phyloP scores from a whole-genome alignment of 2,329 filamentous ascomycete species.

The Aspergillus tamarii region DNA sequence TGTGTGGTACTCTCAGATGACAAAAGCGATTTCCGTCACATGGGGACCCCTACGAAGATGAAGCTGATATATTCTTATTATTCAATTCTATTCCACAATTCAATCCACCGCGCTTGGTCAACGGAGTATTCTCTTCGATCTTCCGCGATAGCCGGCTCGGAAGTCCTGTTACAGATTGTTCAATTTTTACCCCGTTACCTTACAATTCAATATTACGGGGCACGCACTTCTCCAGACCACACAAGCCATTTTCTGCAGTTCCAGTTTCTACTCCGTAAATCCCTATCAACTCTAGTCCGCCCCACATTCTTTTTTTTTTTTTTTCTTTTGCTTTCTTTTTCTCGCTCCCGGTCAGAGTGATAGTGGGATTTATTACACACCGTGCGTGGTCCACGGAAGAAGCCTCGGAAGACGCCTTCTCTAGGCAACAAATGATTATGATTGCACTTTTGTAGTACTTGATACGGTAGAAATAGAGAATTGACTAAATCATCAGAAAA shows the following conservation, averaged over 20 bases:
- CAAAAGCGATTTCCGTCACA: conserved; percentile 19
- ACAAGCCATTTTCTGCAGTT: conserved; percentile 29
- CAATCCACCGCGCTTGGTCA: conserved; percentile 7
- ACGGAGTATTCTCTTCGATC: conserved; percentile 18
- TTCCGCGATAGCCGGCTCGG: conserved; percentile 31
- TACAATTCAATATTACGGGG: conserved; percentile 17
- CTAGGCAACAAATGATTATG: conserved; percentile 15
- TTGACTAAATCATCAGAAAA: background rate
- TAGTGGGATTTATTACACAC: conserved; percentile 16
- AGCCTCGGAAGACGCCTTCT: conserved; percentile 8
- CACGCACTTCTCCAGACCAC: conserved; percentile 29
- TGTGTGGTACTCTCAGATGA: conserved; percentile 17
- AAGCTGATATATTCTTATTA: background rate
- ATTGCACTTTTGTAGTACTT: background rate
- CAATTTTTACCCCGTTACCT: conserved; percentile 14
- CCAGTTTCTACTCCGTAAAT: conserved; percentile 24
- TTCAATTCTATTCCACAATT: conserved; percentile 1
- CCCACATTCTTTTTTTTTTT: conserved; percentile 20
- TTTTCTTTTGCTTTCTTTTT: conserved; percentile 15
- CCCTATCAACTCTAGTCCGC: conserved; percentile 22
- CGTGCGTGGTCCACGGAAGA: conserved; percentile 18
- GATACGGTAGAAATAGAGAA: background rate
- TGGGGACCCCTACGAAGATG: conserved; percentile 12
- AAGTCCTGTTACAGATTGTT: conserved; percentile 15
- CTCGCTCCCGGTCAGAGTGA: conserved; percentile 14